Evolutionary conservation across 371 early-diverging fungal genomes (phyloP).

Genomic region (Mucor plumbeus): DNA sequence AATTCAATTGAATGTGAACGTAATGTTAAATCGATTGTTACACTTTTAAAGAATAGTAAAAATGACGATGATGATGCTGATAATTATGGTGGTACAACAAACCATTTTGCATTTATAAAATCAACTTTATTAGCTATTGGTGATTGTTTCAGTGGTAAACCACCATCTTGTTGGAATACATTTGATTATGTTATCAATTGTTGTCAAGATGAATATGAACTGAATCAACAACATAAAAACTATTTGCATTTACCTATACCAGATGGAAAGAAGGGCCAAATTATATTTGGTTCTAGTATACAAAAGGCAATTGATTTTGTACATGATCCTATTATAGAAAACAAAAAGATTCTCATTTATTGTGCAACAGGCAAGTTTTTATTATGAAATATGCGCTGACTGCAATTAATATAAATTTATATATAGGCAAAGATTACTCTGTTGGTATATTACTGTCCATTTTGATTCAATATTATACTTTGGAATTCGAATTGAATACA

Average conservation of each 20-base stretch:
- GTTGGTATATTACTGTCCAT: slow-evolving; percentile 79
- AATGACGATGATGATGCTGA: slow-evolving; percentile 14
- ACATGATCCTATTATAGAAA: slow-evolving; percentile 29
- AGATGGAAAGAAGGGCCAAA: slow-evolving; percentile 76
- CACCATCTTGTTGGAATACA: slow-evolving; percentile 58
- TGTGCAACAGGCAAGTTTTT: slow-evolving; percentile 49
- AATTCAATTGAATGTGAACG: slow-evolving; percentile 54
- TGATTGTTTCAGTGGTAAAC: slow-evolving; percentile 49
- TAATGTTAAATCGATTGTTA: slow-evolving; percentile 49
- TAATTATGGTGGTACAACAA: not conserved
- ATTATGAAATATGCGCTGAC: not conserved
- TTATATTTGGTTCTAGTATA: slow-evolving; percentile 57
- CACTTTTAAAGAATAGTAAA: slow-evolving; percentile 16
- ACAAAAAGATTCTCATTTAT: slow-evolving; percentile 54
- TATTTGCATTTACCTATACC: slow-evolving; percentile 71
- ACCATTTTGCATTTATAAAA: slow-evolving; percentile 54
- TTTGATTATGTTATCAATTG: slow-evolving; percentile 77
- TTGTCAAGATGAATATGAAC: slow-evolving; percentile 45
- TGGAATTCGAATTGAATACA: slow-evolving; percentile 29
- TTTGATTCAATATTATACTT: slow-evolving; percentile 62
- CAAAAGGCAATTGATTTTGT: slow-evolving; percentile 61
- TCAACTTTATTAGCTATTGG: slow-evolving; percentile 70
- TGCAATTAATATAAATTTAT: slow-evolving; percentile 19
- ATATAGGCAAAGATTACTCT: slow-evolving; percentile 67
- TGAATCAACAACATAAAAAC: slow-evolving; percentile 17